Base-by-base conservation (phyloP, 441 rosid species). In the Hura crepitans region DNA sequence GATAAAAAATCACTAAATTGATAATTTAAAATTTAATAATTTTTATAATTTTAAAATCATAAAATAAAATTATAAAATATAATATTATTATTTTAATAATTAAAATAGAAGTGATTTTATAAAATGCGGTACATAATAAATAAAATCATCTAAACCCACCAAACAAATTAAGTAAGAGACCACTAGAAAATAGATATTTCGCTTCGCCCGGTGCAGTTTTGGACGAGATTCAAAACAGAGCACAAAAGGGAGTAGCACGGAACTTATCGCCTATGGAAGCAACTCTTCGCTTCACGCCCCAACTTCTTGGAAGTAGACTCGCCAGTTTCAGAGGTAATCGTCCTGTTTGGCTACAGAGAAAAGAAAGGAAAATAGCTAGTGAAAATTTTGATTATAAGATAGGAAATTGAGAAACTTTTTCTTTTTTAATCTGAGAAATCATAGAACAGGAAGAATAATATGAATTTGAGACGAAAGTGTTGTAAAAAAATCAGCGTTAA, bases 261-360 rank as follows among this genome's bases (percentile, higher is more conserved):
- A 14, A 18, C 7, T 46, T 60, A 53, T 59, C 18, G 66, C 67
- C 75, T 54, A 83, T 83, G 89, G 89, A 79, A 71, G 82, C 87
- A 25, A 75, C 79, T 76, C 70, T 81, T 27, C 64, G 62, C 60
- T 76, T 76, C 68, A 35, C 65, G 62, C 69, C 76, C 2, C 72
- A 45, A 10, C 50, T 73, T 46, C 66, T 80, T 47, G 61, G 64
- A 8, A 15, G 46, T 43, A 75, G 62, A 27, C 72, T 79, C 2
- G 17, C 61, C n/a, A 68, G 68, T 18, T 4, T 72, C 66, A 70
- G 67, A 71, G 87, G 87, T 84, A 46, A 65, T 47, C 23, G 31
- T 49, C 37, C 4, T 22, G 49, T 70, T 78, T 53, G 67, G 23
- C 25, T 65, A 45, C 57, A 1, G 51, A 51, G 71, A 72, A 65